A percentile compares a stretch with the other conserved stretches of the same genome.
Evolutionary conservation across 1,139 yeast species (phyloP).

Genomic region (Candida sojae): DNA sequence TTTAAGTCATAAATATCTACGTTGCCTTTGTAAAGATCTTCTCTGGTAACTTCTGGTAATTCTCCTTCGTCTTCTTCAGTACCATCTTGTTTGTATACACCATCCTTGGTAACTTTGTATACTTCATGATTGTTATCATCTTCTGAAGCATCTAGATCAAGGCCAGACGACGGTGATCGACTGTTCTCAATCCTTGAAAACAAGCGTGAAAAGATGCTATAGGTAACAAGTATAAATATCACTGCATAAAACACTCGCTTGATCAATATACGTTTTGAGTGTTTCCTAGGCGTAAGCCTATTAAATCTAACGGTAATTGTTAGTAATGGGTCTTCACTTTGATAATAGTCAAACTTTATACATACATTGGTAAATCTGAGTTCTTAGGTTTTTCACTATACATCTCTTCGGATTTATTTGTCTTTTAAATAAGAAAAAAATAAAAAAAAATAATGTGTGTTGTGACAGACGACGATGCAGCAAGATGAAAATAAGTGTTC

Average conservation of each 20-base stretch:
- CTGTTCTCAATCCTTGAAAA: slow-evolving; percentile 1
- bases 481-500: background rate
- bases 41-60: slow-evolving; percentile 13
- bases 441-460: background rate
- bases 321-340: no score
- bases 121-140: slow-evolving; percentile 20
- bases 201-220: slow-evolving; percentile 12
- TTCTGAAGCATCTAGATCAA: slow-evolving; percentile 2
- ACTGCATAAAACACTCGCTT: slow-evolving; percentile 12
- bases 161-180: background rate
- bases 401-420: slow-evolving; percentile 19
- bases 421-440: background rate
- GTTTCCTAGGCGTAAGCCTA: slow-evolving; percentile 15
- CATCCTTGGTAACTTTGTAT: slow-evolving; percentile 42
- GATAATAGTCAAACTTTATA: slow-evolving; percentile 8
- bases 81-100: slow-evolving; percentile 22
- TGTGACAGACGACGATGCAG: background rate
- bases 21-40: slow-evolving; percentile 26
- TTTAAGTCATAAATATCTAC: slow-evolving; percentile 66
- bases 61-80: slow-evolving; percentile 2
- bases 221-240: slow-evolving; percentile 11
- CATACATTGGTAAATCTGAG: slow-evolving; percentile 50
- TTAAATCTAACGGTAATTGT: slow-evolving; percentile 9
- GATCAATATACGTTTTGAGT: slow-evolving; percentile 13
- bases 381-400: slow-evolving; percentile 33